A percentile compares a stretch with the other conserved stretches of the same genome.
Evolutionary conservation across 306 rosid species (phyloP).

Genomic region (Corylus heterophylla): DNA sequence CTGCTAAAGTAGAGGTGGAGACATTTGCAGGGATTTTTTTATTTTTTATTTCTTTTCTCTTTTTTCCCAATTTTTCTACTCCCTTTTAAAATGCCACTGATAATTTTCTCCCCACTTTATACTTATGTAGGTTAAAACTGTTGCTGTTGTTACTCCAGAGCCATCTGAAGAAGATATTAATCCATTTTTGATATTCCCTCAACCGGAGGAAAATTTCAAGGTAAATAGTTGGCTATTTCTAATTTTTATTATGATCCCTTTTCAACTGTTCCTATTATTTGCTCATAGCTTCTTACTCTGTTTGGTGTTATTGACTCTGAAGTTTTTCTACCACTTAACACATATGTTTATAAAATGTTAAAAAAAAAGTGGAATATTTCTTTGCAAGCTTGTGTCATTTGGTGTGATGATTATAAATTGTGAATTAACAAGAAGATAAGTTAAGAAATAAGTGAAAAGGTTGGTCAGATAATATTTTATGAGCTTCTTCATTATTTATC

Average conservation of each 20-base stretch:
- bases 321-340: background rate
- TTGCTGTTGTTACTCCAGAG: slow-evolving; percentile 53
- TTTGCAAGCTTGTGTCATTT: background rate
- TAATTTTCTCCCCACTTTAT: slow-evolving; percentile 17
- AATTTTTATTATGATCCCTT: background rate
- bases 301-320: background rate
- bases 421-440: background rate
- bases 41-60: background rate
- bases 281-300: background rate
- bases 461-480: background rate
- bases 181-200: slow-evolving; percentile 80
- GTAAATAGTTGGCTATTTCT: slow-evolving; percentile 39
- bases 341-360: background rate
- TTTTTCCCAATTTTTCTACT: slow-evolving; percentile 10
- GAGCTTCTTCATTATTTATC: background rate
- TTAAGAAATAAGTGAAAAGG: background rate
- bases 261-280: slow-evolving; percentile 12
- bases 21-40: slow-evolving; percentile 4
- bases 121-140: slow-evolving; percentile 51
- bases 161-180: slow-evolving; percentile 83
- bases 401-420: background rate
- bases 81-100: slow-evolving; percentile 18
- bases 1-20: slow-evolving; percentile 80
- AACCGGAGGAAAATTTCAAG: slow-evolving; percentile 81
- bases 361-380: background rate